Base-by-base conservation (phyloP, 2,329 filamentous ascomycete species). In the Venturia nashicola region DNA sequence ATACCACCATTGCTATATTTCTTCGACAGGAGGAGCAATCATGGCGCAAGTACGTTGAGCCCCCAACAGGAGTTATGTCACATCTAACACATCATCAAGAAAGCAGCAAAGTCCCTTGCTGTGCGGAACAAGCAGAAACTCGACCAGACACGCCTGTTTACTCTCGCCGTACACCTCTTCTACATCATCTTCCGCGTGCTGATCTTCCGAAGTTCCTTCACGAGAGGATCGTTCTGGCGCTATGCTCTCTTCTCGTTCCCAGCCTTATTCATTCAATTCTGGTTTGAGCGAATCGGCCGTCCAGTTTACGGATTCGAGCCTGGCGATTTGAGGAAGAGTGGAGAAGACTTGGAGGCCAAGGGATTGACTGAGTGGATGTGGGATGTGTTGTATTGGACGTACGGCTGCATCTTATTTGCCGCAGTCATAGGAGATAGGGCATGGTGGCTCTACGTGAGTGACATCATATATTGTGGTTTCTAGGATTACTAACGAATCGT, bases 301-400 rank as follows among this genome's bases (percentile, higher is more conserved):
- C 94, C 94, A 32, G 86, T 80, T 66, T 89, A 87, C 72, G 84
- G 86, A 68, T 73, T 85, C 27, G 63, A 61, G 44, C 36, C 40
- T 27, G 63, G 63, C 18, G 81, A 86, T n/a, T 80, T 97, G 66
- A 86, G 84, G 73, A 85, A 82, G 40, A 80, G 90, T 0, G 93
- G 94, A 54, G 92, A 97, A 73, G 94, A 99, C 74, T 83, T 99
- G 61, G 86, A 89, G 62, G 90, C 91, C 11, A 83, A 87, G 42
- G 94, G 94, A 5, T 78, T 99, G 79, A 97, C 93, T 12, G 94
- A 97, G 77, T 97, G 95, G 80, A 90, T 97, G 88, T 99, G 96
- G 83, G 94, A 99, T 77, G 84, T 96, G 61, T 80, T 96, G 62
- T 97, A 96, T 84, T 91, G 96, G 78, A 97, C 91, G 0, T 97